Evolutionary conservation across 148 eudicot species (phyloP), one percentile per base, ranked within the genome.

Genomic region (Tetragonia tetragonoides): DNA sequence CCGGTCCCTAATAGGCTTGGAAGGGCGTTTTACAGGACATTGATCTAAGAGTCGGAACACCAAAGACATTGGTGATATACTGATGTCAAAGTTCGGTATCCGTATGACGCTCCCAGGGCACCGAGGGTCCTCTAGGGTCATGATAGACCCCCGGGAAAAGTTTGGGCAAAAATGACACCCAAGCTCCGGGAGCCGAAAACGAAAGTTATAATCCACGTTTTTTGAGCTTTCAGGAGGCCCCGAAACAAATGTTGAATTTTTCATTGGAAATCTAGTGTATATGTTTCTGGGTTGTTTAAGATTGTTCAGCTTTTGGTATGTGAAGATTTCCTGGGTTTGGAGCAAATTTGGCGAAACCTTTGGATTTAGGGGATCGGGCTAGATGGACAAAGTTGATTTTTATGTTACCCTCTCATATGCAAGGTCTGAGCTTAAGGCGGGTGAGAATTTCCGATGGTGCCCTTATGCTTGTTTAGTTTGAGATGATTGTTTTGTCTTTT

Each of bases 231-330:
- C n/a, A n/a, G n/a, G n/a, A n/a, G n/a, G n/a, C n/a, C n/a, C 39
- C 54, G 38, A 83, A 46, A 74, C 66, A 18, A 76, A 62, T 0
- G 28, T 28, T 41, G 44, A 77, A n/a, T n/a, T 53, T 73, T 21
- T 49, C 21, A 40, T 60, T 46, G 34, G 16, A 73, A 74, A 34
- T 81, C 79, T 2, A 70, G 34, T 51, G 71, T 77, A 78, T 0
- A 12, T 47, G 78, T 80, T 79, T 74, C 47, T 18, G 85, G 79
- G 10, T 70, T 75, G 60, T 82, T 87, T 73, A 81, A 81, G 51
- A 77, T 87, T 68, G 77, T 87, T 47, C 88, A 85, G 49, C 66
- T 85, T 38, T 85, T 88, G 90, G 87, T 74, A 2, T 81, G 47
- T 68, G 88, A 40, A 81, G 83, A 10, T 83, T 87, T 66, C 85